phyloP scores from a whole-genome alignment of 768 basidiomycete genomes.

The Plicaturopsis crispa region DNA sequence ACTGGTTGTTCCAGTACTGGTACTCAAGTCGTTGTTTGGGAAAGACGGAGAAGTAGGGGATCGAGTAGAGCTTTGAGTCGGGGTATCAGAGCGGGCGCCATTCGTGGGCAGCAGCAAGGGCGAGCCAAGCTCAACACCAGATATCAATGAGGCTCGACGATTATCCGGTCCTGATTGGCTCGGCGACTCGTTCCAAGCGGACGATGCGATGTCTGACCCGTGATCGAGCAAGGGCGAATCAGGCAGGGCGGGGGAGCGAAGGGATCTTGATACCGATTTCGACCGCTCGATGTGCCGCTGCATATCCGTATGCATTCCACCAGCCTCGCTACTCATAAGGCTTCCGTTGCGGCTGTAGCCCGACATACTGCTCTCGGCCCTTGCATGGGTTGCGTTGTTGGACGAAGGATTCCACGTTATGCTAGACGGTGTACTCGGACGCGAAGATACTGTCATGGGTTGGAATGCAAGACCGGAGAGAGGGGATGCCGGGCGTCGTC shows the following conservation, averaged over 20 bases:
- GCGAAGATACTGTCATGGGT: conserved; percentile 45
- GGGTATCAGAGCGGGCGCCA: conserved; percentile 53
- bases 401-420: conserved; percentile 54
- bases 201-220: conserved; percentile 14
- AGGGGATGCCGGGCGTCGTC: conserved; percentile 69
- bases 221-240: conserved; percentile 50
- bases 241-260: conserved; percentile 49
- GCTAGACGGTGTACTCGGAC: conserved; percentile 62
- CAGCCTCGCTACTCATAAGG: conserved; percentile 41
- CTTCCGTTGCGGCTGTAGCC: conserved; percentile 54
- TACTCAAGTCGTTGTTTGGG: conserved; percentile 31
- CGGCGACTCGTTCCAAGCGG: conserved; percentile 6
- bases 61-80: conserved; percentile 49
- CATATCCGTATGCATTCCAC: conserved; percentile 22
- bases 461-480: conserved; percentile 55
- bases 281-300: conserved; percentile 25
- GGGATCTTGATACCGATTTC: conserved; percentile 36
- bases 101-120: conserved; percentile 32
- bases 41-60: conserved; percentile 49
- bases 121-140: conserved; percentile 42
- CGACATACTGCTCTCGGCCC: conserved; percentile 18
- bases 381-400: conserved; percentile 21
- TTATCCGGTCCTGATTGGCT: conserved; percentile 22
- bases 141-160: conserved; percentile 39
- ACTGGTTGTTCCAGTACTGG: conserved; percentile 30